Conservation (phyloP, 768 basidiomycete genomes). For the Suillus bovinus region DNA sequence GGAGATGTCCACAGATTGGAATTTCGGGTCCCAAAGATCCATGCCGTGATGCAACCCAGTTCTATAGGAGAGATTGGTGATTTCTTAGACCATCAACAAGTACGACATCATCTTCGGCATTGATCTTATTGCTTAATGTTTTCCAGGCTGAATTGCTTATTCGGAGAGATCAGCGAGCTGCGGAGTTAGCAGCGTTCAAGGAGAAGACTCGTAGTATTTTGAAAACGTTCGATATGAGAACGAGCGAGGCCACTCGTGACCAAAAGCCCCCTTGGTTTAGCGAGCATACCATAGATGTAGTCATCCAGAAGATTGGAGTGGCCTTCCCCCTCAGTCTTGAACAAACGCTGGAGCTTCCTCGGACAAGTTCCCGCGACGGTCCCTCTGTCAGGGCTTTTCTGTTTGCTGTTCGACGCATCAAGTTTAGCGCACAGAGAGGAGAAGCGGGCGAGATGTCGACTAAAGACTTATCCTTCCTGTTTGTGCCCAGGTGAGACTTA, state of each 20-base stretch:
- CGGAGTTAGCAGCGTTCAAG: constrained; percentile 81
- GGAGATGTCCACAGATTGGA: constrained; percentile 42
- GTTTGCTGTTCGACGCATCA: constrained; percentile 75
- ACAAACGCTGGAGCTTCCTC: constrained; percentile 52
- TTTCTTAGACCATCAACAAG: constrained; percentile 84
- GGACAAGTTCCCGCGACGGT: constrained; percentile 38
- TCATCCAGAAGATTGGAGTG: constrained; percentile 73
- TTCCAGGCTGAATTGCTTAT: constrained; percentile 70
- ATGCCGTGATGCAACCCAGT: constrained; percentile 93
- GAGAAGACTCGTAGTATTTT: constrained; percentile 76
- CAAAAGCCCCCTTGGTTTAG: constrained; percentile 52
- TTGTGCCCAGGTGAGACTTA: constrained; percentile 64
- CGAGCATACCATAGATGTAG: constrained; percentile 52
- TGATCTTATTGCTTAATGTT: constrained; percentile 17
- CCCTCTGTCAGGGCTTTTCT: constrained; percentile 75
- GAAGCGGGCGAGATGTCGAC: constrained; percentile 79
- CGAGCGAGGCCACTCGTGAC: constrained; percentile 24
- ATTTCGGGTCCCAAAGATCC: constrained; percentile 69
- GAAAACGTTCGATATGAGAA: constrained; percentile 68
- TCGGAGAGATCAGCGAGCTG: constrained; percentile 72
- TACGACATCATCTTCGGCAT: constrained; percentile 27
- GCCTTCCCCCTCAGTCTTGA: constrained; percentile 83
- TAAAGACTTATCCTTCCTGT: constrained; percentile 79
- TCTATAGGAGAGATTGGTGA: constrained; percentile 91
- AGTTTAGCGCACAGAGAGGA: constrained; percentile 71